Base-by-base conservation (phyloP, 2,329 filamentous ascomycete species). In the Cytospora leucostoma region DNA sequence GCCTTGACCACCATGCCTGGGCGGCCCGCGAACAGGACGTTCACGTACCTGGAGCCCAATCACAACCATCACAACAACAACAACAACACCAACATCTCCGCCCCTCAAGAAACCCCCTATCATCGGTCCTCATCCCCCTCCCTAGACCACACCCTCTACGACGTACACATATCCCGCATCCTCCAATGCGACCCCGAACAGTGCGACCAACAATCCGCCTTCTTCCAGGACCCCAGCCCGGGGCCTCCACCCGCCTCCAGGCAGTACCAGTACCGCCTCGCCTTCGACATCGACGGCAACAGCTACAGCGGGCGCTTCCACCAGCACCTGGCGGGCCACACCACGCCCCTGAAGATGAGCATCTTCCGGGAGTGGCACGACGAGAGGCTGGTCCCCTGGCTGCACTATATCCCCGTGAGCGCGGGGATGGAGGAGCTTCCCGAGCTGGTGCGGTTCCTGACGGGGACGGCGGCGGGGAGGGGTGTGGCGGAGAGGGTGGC, bases 321-420 rank as follows among this genome's bases (percentile, higher is more conserved):
- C 68, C 77, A 77, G 44, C 71, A 86, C 0, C 71, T 87, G 2
- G 77, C 78, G 0, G 83, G 80, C 0, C 75, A 73, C 3, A 80
- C 78, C 1, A 68, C 75, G 0, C 79, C 80, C 0, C 69, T 87
- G 17, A 87, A 86, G 68, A 77, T 81, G 66, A 83, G 82, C 0
- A 67, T 85, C 0, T 71, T 84, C 8, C 74, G 77, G 2, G 84
- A 86, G 70, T 87, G 84, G 84, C 83, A 86, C 64, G 82, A 85
- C 65, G 82, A 86, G 33, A 72, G 83, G 0, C 74, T 86, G 3
- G 59, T 79, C 8, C 82, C 84, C 0, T 86, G 84, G 84, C 73
- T 82, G 6, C 84, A 87, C 66, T 86, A 84, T 62, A 69, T 86
- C 0, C 84, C 84, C 0, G 74, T 86, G 0, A 83, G 79, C 56